These are phyloP conservation scores for Sporisorium exsertum DNA, from an alignment of 1,284 basidiomycete species.

Conservation along the genomic window DNA sequence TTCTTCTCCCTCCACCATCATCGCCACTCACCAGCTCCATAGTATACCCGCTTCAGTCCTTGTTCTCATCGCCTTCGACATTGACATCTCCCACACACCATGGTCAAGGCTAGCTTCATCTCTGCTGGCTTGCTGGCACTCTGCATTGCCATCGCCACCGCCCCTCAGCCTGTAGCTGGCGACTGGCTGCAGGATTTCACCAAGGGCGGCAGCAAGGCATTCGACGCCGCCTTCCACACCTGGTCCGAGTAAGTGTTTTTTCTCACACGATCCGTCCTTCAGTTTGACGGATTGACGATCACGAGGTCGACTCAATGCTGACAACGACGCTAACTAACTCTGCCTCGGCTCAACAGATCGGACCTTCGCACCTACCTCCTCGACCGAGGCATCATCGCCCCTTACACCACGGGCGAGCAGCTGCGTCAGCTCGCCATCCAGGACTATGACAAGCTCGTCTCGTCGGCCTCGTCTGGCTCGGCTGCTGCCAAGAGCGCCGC, in stretches of 20 bases:
- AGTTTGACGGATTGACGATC: neutral
- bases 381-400: constrained; percentile 66
- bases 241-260: constrained; percentile 63
- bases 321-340: neutral
- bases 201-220: constrained; percentile 54
- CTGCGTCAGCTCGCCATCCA: constrained; percentile 62
- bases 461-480: constrained; percentile 36
- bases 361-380: constrained; percentile 66
- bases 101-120: constrained; percentile 62
- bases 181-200: constrained; percentile 61
- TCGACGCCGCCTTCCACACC: constrained; percentile 60
- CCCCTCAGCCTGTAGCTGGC: constrained; percentile 51
- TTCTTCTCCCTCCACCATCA: constrained; percentile 17
- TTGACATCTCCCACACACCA: constrained; percentile 14
- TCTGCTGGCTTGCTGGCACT: constrained; percentile 58
- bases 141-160: constrained; percentile 56
- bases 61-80: neutral
- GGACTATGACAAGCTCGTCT: constrained; percentile 58
- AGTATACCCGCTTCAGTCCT: neutral
- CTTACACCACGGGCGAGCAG: constrained; percentile 62
- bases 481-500: constrained; percentile 44
- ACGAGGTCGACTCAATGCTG: neutral
- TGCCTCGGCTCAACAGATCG: constrained; percentile 18
- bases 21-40: neutral
- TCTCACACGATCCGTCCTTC: neutral